Percentiles rank a stretch among this genome's conserved stretches.
Conservation (phyloP, 1,284 basidiomycete species). For the Cronartium quercuum region DNA sequence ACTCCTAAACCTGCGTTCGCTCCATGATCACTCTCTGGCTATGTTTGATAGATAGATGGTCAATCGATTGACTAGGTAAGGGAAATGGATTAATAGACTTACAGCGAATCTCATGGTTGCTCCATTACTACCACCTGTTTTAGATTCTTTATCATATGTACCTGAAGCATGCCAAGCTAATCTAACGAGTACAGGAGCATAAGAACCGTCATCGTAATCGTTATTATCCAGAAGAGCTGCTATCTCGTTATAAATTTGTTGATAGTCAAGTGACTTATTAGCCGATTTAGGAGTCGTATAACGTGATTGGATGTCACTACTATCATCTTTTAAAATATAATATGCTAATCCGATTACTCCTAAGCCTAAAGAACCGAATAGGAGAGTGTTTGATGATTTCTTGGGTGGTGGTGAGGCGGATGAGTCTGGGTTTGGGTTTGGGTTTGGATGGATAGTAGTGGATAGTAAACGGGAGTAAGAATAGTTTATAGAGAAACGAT, state of each 20-base stretch:
- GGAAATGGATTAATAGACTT: background rate
- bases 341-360: conserved; percentile 16
- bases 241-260: conserved; percentile 33
- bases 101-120: conserved; percentile 45
- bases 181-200: conserved; percentile 81
- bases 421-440: too few relatives aligned
- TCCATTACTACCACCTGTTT: conserved; percentile 44
- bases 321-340: conserved; percentile 9
- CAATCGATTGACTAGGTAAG: too few relatives aligned
- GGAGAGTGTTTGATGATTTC: conserved; percentile 8
- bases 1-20: conserved; percentile 41
- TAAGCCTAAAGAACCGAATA: background rate
- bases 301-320: background rate
- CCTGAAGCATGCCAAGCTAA: conserved; percentile 57
- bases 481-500: too few relatives aligned
- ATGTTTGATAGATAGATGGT: too few relatives aligned
- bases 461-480: too few relatives aligned
- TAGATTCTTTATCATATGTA: conserved; percentile 40
- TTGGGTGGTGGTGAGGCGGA: conserved; percentile 1
- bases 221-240: conserved; percentile 6
- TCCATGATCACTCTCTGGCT: conserved; percentile 45
- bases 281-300: conserved; percentile 25
- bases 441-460: too few relatives aligned
- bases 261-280: conserved; percentile 22
- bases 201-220: conserved; percentile 64